phyloP scores from a whole-genome alignment of 1,284 basidiomycete species.

The Blastosporella zonata region DNA sequence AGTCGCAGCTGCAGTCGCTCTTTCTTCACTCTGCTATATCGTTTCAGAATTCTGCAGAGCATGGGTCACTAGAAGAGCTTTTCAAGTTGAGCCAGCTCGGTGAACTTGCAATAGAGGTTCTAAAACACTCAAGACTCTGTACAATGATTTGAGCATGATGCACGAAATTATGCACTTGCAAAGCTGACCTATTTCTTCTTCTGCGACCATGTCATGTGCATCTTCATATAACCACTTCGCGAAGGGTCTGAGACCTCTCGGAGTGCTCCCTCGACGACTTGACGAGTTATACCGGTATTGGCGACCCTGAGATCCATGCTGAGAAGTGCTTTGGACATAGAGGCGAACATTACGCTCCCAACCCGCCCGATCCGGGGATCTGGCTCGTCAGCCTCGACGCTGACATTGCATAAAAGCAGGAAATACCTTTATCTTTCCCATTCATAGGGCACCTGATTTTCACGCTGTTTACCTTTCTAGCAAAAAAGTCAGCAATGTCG shows the following conservation, averaged over 20 bases:
- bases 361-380: background rate
- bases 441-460: background rate
- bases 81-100: no score
- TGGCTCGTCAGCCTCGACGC: background rate
- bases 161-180: no score
- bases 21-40: no score
- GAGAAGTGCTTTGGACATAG: background rate
- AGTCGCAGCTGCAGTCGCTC: no score
- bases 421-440: conserved; percentile 1
- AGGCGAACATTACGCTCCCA: background rate
- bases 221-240: background rate
- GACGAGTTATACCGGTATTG: conserved; percentile 1
- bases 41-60: no score
- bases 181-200: conserved; percentile 5
- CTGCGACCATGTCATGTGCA: background rate
- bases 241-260: background rate
- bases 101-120: no score
- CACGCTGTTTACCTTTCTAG: background rate
- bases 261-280: background rate
- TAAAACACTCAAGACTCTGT: no score
- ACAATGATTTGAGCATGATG: no score
- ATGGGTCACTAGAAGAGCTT: no score
- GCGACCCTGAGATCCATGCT: background rate
- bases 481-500: background rate
- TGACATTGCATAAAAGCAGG: background rate